Evolutionary conservation across 768 basidiomycete genomes (phyloP).

Genomic region (Termitomyces sp.): DNA sequence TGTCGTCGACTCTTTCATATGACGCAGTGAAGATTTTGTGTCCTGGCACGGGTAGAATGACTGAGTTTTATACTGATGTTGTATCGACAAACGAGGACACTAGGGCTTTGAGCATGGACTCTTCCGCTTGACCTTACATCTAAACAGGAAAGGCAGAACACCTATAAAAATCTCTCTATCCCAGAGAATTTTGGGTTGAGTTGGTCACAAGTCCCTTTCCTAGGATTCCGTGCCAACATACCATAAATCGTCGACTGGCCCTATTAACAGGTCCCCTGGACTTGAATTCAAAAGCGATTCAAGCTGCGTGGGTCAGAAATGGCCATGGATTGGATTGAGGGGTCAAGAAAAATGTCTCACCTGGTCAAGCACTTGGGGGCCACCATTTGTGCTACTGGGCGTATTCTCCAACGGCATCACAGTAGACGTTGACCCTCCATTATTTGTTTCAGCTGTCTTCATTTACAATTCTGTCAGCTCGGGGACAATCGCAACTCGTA

Average conservation of each 20-base stretch:
- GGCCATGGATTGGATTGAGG: not conserved
- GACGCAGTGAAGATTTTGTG: not conserved
- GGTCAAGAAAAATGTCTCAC: conserved; percentile 7
- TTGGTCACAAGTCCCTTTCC: not conserved
- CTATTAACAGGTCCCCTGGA: conserved; percentile 2
- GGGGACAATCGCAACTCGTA: not conserved
- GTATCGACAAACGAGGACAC: not conserved
- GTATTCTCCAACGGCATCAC: conserved; percentile 5
- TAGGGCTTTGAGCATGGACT: not conserved
- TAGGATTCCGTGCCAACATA: not conserved
- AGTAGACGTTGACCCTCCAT: conserved; percentile 6
- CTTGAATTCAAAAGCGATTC: conserved; percentile 17
- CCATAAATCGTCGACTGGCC: not conserved
- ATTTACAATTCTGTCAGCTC: not conserved
- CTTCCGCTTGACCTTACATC: not conserved
- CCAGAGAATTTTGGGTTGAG: not conserved
- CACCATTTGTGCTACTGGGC: not conserved
- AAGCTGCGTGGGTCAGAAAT: conserved; percentile 11
- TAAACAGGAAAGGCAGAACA: not conserved
- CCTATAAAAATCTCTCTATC: no score
- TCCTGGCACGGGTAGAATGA: not conserved
- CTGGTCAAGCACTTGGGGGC: conserved; percentile 18
- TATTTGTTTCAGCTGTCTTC: conserved; percentile 3
- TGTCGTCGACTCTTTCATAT: not conserved
- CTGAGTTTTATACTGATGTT: not conserved